These are phyloP conservation scores for Turritis glabra DNA, from an alignment of 345 rosid genomes.

Conservation along the genomic window DNA sequence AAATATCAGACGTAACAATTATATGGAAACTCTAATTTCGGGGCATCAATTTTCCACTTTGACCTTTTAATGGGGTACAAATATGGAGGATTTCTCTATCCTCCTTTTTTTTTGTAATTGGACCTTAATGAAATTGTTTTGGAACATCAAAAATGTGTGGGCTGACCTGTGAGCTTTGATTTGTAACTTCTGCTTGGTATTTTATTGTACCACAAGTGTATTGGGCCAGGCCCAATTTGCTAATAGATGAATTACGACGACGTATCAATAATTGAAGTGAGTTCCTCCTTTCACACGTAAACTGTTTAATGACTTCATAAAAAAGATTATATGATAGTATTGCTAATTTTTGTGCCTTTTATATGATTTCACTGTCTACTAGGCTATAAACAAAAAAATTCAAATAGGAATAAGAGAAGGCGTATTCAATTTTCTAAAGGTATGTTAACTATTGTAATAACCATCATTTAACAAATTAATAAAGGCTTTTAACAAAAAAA, in stretches of 20 bases:
- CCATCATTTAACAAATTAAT: no score
- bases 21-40: not conserved
- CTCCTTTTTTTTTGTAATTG: not conserved
- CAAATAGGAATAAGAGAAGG: not conserved
- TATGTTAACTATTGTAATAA: not conserved
- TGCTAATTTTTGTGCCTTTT: not conserved
- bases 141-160: not conserved
- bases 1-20: not conserved
- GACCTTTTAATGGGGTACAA: not conserved
- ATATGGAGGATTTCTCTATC: no score
- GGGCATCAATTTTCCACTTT: not conserved
- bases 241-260: not conserved
- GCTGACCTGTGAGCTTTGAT: not conserved
- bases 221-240: slow-evolving; percentile 3
- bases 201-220: not conserved
- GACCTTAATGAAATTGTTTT: not conserved
- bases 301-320: no score
- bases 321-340: no score
- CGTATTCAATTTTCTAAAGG: not conserved
- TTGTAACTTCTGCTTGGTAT: not conserved
- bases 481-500: no score
- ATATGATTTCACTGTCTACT: not conserved
- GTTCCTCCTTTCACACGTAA: no score
- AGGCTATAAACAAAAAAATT: not conserved
- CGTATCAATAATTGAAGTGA: not conserved